These are phyloP conservation scores for Chlorella sp. DNA, from an alignment of 139 green algal genomes.

Conservation along the genomic window DNA sequence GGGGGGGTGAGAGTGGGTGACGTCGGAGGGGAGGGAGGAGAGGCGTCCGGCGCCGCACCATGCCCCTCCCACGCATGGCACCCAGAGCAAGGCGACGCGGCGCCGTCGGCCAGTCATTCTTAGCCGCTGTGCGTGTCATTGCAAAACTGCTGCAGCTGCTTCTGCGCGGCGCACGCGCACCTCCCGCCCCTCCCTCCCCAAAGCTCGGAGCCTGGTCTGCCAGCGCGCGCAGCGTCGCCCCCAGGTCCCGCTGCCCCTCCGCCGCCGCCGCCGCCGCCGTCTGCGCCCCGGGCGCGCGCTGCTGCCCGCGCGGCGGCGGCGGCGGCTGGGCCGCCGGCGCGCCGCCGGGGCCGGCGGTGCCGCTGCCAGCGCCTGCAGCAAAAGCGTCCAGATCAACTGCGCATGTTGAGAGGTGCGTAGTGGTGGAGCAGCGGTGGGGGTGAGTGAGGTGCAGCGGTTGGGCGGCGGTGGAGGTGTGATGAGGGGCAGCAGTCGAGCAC, in stretches of 20 bases:
- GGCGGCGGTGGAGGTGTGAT: not conserved
- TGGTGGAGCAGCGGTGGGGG: too few species aligned
- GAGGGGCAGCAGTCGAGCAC: too few species aligned
- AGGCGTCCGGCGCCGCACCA: too few species aligned
- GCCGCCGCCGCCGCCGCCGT: not conserved
- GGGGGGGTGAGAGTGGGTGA: not conserved
- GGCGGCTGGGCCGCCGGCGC: not conserved
- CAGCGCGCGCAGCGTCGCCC: conserved; percentile 26
- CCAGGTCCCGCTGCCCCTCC: conserved; percentile 1
- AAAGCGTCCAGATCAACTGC: not conserved
- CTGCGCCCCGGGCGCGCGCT: not conserved
- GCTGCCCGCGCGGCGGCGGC: not conserved
- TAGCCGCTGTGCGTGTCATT: not conserved
- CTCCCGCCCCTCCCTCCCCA: conserved; percentile 2
- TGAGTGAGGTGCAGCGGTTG: not conserved
- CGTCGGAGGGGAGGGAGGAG: not conserved
- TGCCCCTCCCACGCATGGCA: not conserved
- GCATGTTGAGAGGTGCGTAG: not conserved
- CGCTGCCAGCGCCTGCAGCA: not conserved
- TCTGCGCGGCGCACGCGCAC: not conserved
- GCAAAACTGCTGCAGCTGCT: not conserved
- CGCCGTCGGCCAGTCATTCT: not conserved
- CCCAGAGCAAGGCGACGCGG: not conserved
- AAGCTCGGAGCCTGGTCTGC: conserved; percentile 30
- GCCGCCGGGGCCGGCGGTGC: not conserved